Evolutionary conservation across 2,329 filamentous ascomycete species (phyloP).

Genomic region (Scedosporium minutisporum): DNA sequence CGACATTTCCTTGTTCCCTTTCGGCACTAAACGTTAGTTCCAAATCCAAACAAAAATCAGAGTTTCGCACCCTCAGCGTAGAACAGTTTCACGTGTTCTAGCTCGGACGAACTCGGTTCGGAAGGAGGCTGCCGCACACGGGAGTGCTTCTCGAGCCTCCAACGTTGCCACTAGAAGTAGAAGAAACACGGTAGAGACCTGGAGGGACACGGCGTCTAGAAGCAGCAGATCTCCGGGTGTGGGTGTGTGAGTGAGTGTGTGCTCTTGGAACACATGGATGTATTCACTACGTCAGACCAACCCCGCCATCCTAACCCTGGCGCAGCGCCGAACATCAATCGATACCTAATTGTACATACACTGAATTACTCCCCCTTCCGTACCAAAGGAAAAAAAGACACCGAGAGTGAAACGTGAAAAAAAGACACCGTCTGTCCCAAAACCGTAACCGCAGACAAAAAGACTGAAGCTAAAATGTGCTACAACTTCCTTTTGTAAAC

Average conservation of each 20-base stretch:
- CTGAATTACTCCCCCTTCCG: neutral
- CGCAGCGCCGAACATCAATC: neutral
- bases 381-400: neutral
- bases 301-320: neutral
- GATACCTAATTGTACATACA: constrained; percentile 1
- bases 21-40: neutral
- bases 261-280: neutral
- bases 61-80: neutral
- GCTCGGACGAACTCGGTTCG: neutral
- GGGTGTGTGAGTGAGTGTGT: too few relatives aligned
- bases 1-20: neutral
- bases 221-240: too few relatives aligned
- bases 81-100: neutral
- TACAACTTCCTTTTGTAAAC: too few relatives aligned
- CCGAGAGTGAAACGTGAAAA: neutral
- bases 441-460: neutral
- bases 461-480: neutral
- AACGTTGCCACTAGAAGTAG: neutral
- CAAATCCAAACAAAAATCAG: neutral
- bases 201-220: too few relatives aligned
- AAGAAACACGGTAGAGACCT: neutral
- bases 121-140: too few relatives aligned
- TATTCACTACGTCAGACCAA: neutral
- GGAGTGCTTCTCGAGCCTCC: neutral
- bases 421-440: neutral